phyloP scores from a whole-genome alignment of 192 early-diverging fungal species.

The Coemansia sp. region DNA sequence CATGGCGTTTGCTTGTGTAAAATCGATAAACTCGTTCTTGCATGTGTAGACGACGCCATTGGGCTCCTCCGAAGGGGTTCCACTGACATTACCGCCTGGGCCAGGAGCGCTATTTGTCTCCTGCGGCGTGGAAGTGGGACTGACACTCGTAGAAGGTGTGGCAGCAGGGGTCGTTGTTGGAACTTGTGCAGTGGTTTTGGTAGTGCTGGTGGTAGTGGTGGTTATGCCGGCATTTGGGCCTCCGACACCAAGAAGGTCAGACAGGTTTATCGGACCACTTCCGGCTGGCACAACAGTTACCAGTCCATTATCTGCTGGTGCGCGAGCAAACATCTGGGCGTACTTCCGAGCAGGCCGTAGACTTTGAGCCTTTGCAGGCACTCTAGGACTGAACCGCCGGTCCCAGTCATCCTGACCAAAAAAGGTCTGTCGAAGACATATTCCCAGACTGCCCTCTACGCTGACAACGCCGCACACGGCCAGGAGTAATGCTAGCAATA shows the following conservation, averaged over 20 bases:
- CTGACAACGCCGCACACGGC: background rate
- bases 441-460: conserved; percentile 15
- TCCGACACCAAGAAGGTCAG: conserved; percentile 20
- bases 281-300: conserved; percentile 33
- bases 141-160: background rate
- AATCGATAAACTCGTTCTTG: conserved; percentile 30
- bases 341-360: background rate
- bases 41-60: conserved; percentile 30
- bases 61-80: conserved; percentile 10
- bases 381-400: conserved; percentile 29
- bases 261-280: conserved; percentile 32
- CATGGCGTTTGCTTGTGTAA: conserved; percentile 30
- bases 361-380: background rate
- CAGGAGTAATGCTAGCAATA: background rate
- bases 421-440: conserved; percentile 34
- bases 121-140: background rate
- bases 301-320: conserved; percentile 15
- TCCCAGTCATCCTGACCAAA: conserved; percentile 35
- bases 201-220: conserved; percentile 7
- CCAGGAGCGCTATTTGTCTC: background rate
- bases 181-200: conserved; percentile 8
- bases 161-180: conserved; percentile 8
- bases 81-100: conserved; percentile 1
- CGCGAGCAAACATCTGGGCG: conserved; percentile 18
- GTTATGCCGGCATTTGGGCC: conserved; percentile 1